phyloP scores from a whole-genome alignment of 306 rosid species.

The Medicago arabica region DNA sequence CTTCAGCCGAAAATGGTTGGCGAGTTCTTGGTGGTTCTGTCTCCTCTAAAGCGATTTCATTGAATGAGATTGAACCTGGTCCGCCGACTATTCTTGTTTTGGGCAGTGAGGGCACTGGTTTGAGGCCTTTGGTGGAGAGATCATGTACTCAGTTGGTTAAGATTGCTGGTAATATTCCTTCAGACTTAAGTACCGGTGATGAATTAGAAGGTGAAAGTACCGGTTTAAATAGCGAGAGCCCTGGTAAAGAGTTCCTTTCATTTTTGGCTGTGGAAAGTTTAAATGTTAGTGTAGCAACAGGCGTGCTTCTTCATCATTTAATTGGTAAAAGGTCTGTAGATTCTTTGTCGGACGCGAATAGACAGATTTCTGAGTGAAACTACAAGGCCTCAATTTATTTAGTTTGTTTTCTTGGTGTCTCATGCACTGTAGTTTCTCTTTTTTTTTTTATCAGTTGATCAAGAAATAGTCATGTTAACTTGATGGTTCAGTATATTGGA shows the following conservation, averaged over 20 bases:
- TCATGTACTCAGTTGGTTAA: slow-evolving; percentile 82
- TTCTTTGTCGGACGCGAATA: slow-evolving; percentile 33
- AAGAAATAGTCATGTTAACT: not conserved
- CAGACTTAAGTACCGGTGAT: slow-evolving; percentile 49
- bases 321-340: slow-evolving; percentile 56
- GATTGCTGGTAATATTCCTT: slow-evolving; percentile 69
- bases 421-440: slow-evolving; percentile 16
- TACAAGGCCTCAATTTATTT: slow-evolving; percentile 13
- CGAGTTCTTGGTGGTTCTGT: slow-evolving; percentile 92
- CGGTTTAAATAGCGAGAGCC: slow-evolving; percentile 43
- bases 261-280: slow-evolving; percentile 97
- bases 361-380: slow-evolving; percentile 48
- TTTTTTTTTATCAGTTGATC: slow-evolving; percentile 12
- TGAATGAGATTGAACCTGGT: slow-evolving; percentile 68
- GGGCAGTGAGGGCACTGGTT: slow-evolving; percentile 95
- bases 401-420: slow-evolving; percentile 17
- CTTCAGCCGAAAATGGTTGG: slow-evolving; percentile 92
- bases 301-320: slow-evolving; percentile 94
- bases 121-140: slow-evolving; percentile 95
- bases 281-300: slow-evolving; percentile 96
- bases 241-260: slow-evolving; percentile 69
- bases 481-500: not conserved
- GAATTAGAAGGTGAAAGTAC: slow-evolving; percentile 56
- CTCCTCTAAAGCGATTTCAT: slow-evolving; percentile 66
- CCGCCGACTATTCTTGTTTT: slow-evolving; percentile 85